phyloP scores from a whole-genome alignment of 2,329 filamentous ascomycete genomes.

The Fusarium pininemorale region DNA sequence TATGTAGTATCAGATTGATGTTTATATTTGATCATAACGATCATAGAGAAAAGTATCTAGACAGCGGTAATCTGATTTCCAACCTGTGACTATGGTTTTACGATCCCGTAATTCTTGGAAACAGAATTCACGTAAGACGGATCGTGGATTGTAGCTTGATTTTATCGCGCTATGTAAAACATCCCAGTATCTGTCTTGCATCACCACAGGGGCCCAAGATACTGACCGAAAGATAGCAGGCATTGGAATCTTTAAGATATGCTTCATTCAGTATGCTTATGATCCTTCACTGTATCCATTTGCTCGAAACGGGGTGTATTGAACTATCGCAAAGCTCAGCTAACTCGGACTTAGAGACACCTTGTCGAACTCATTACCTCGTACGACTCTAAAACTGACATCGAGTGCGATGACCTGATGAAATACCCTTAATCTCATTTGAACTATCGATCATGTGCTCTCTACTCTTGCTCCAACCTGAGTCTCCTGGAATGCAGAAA shows the following conservation, averaged over 20 bases:
- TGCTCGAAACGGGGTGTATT: too few species aligned
- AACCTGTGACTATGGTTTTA: background rate
- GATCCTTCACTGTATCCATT: too few species aligned
- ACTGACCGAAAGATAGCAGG: background rate
- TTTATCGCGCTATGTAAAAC: background rate
- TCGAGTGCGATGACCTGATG: background rate
- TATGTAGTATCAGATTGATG: background rate
- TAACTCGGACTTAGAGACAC: too few species aligned
- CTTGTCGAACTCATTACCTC: background rate
- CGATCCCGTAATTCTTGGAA: background rate
- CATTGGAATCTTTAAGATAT: fast-evolving
- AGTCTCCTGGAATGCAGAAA: conserved; percentile 26
- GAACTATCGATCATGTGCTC: fast-evolving
- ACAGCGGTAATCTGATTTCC: fast-evolving
- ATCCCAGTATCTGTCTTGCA: fast-evolving
- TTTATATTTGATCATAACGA: fast-evolving
- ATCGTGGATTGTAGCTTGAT: too few species aligned
- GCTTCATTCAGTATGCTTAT: background rate
- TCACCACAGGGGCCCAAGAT: fast-evolving
- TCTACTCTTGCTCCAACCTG: background rate
- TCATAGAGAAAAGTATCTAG: too few species aligned
- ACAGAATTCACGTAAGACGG: background rate
- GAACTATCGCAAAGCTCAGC: background rate
- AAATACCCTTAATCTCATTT: too few species aligned
- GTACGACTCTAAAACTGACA: background rate